Evolutionary conservation across 345 rosid species (phyloP).

Genomic region (Nasturtium officinale): DNA sequence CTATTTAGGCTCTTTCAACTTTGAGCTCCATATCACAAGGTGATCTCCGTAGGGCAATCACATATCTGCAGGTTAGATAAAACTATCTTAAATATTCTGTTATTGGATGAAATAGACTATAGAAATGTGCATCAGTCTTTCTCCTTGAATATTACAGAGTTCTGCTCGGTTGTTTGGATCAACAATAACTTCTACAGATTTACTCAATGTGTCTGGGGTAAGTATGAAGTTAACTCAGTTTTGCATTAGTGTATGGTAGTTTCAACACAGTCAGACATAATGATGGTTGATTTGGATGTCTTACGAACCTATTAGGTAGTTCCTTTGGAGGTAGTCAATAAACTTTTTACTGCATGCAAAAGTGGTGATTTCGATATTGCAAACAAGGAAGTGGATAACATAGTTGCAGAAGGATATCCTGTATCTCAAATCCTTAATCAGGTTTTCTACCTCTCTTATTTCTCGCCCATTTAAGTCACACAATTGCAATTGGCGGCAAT

Average conservation of each 20-base stretch:
- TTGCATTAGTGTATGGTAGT: not conserved
- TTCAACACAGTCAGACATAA: constrained; percentile 6
- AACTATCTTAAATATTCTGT: not conserved
- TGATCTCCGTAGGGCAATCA: constrained; percentile 97
- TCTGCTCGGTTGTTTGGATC: constrained; percentile 94
- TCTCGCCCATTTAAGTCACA: not conserved
- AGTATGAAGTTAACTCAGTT: constrained; percentile 37
- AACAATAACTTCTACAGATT: constrained; percentile 74
- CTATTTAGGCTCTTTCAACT: constrained; percentile 76
- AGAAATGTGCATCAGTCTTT: constrained; percentile 3
- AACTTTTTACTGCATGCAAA: constrained; percentile 71
- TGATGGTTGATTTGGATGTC: constrained; percentile 18
- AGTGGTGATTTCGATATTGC: constrained; percentile 89
- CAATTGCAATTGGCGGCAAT: not conserved
- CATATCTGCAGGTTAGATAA: constrained; percentile 77
- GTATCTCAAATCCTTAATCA: constrained; percentile 85
- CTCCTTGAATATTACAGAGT: constrained; percentile 63
- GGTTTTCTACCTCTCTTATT: constrained; percentile 44
- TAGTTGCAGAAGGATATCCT: constrained; percentile 90
- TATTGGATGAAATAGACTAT: not conserved
- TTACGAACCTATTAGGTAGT: constrained; percentile 55
- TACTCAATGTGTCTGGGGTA: constrained; percentile 86
- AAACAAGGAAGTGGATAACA: constrained; percentile 75
- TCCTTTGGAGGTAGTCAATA: constrained; percentile 64
- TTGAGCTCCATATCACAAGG: constrained; percentile 90